phyloP scores from a whole-genome alignment of 2,329 filamentous ascomycete genomes.

The Blastomyces parvus region DNA sequence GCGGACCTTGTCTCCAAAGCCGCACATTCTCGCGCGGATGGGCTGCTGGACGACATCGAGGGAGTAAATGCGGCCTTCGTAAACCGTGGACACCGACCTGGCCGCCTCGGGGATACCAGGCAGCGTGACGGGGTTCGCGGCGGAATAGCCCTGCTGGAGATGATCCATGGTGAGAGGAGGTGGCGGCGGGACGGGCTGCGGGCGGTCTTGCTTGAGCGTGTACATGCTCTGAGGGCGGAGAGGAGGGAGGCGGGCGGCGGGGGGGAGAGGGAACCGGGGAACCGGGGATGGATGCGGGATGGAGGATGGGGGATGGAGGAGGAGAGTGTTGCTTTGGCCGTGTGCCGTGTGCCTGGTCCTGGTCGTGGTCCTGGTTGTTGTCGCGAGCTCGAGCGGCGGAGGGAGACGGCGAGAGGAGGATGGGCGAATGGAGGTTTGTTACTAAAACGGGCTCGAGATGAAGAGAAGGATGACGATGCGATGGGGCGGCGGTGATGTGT shows the following conservation, averaged over 20 bases:
- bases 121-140: constrained; percentile 29
- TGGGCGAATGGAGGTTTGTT: background rate
- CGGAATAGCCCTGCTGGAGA: constrained; percentile 24
- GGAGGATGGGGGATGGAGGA: too few relatives aligned
- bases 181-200: constrained; percentile 15
- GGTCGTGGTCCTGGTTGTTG: too few relatives aligned
- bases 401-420: background rate
- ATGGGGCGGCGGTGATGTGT: too few relatives aligned
- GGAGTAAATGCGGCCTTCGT: constrained; percentile 43
- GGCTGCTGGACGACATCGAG: constrained; percentile 84
- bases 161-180: constrained; percentile 35
- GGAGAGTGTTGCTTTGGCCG: background rate
- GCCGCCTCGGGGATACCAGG: constrained; percentile 27
- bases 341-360: background rate
- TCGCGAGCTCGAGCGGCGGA: too few relatives aligned
- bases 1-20: constrained; percentile 89
- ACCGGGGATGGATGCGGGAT: too few relatives aligned
- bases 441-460: background rate
- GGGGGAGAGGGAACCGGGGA: too few relatives aligned
- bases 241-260: too few relatives aligned
- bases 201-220: constrained; percentile 4
- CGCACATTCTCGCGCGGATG: constrained; percentile 90
- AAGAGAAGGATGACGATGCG: background rate
- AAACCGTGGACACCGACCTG: constrained; percentile 32
- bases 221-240: background rate